A percentile compares a stretch with the other conserved stretches of the same genome.
Evolutionary conservation across 75 land plant species (phyloP).

Genomic region (Picea sitchensis): DNA sequence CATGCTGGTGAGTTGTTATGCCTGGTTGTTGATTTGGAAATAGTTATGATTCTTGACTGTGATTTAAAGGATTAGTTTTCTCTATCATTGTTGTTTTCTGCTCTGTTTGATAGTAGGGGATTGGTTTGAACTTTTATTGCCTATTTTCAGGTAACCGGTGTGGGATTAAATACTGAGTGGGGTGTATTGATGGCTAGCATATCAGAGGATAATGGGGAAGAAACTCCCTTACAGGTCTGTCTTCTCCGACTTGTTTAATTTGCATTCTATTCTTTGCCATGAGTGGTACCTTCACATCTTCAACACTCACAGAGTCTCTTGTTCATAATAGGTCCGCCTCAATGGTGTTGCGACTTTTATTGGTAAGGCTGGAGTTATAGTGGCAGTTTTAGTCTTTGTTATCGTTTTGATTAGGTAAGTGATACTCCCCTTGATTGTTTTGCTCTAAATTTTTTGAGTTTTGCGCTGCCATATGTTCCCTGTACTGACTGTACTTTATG

Average conservation of each 20-base stretch:
- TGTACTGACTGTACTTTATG: neutral
- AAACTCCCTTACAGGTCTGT: conserved; percentile 63
- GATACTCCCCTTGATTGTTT: neutral
- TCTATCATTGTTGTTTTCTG: neutral
- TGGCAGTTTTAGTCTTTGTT: conserved; percentile 55
- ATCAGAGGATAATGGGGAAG: conserved; percentile 57
- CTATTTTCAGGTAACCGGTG: conserved; percentile 63
- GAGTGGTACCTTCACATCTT: neutral
- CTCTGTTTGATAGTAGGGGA: neutral
- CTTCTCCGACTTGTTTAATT: neutral
- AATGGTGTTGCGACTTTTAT: conserved; percentile 87
- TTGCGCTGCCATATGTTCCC: neutral
- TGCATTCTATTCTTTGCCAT: neutral
- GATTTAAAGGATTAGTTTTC: neutral
- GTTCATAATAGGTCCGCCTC: conserved; percentile 52
- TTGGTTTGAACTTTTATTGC: neutral
- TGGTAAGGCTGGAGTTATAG: conserved; percentile 62
- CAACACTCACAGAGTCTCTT: neutral
- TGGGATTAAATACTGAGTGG: conserved; percentile 82
- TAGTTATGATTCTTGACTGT: too few relatives aligned
- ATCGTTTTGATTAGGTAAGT: conserved; percentile 24
- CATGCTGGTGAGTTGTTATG: conserved; percentile 63
- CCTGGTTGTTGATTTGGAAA: neutral
- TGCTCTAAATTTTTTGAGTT: neutral
- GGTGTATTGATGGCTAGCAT: conserved; percentile 74